Base-by-base conservation (phyloP, 2,329 filamentous ascomycete genomes). In the Tympanopsis confertula region DNA sequence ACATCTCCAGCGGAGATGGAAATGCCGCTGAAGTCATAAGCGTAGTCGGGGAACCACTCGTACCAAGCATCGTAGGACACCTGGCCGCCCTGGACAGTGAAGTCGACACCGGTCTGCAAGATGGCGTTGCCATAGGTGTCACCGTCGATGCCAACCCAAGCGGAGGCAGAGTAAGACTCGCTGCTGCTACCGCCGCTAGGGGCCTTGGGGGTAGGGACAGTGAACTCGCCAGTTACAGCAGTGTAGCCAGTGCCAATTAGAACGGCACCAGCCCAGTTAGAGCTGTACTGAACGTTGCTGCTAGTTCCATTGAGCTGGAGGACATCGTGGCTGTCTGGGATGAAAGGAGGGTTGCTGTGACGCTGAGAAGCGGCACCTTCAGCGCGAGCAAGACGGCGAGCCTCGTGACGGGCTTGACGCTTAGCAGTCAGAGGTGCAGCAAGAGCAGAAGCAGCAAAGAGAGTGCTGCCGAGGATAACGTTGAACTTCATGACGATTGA, bases 61-160 rank as follows among this genome's bases (percentile, higher is more conserved):
- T 72, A 77, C 71, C 73, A 78, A 14, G 71, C 68, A 39, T 70
- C 65, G 47, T 66, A 77, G 5, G 50, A 57, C 3, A 63, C 59
- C 1, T 48, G 42, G 15, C 51, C 52, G n/a, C 58, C 54, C n/a
- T 62, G 47, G 30, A 67, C 54, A 37, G 63, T 66, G 50, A 72
- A 72, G 51, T 76, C 71, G 24, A 78, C 54, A 20, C 72, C 73
- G 2, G 70, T 69, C 50, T 76, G 71, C 4, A 77, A 55, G 38
- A 76, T 74, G 5, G 70, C 68, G 3, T 56, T 58, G 14, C 49
- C 50, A 51, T 69, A 76, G 4, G 69, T 72, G 45, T 75, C 69
- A 12, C 74, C 74, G 41, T 78, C 74, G 39, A 78, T 77, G 18
- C 73, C 73, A 5, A 78, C 71, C 73, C 71, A 77, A 10, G 69